Conservation (phyloP, 306 rosid species). For the Bauhinia variegata region DNA sequence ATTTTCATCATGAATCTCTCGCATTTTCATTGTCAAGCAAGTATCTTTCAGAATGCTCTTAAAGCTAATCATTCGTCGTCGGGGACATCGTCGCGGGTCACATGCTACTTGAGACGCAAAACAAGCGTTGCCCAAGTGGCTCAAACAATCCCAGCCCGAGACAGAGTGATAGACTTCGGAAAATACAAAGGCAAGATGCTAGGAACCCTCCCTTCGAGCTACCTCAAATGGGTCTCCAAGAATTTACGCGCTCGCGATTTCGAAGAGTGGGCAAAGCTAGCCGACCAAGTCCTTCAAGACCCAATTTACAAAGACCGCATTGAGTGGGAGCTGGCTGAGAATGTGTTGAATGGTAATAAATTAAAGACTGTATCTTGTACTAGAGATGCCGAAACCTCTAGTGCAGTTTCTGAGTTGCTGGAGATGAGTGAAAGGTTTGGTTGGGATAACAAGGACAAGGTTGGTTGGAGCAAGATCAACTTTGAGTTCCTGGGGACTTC, state of each 20-base stretch:
- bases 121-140: not conserved
- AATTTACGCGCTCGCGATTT: slow-evolving; percentile 54
- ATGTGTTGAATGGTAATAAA: slow-evolving; percentile 33
- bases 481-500: slow-evolving; percentile 75
- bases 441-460: slow-evolving; percentile 63
- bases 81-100: not conserved
- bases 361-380: not conserved
- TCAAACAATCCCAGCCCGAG: slow-evolving; percentile 42
- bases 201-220: slow-evolving; percentile 63
- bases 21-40: slow-evolving; percentile 27
- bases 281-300: slow-evolving; percentile 69
- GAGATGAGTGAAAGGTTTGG: slow-evolving; percentile 63
- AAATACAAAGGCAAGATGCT: slow-evolving; percentile 72
- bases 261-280: slow-evolving; percentile 61
- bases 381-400: not conserved
- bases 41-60: not conserved
- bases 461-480: slow-evolving; percentile 55
- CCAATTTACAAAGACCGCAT: slow-evolving; percentile 62
- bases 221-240: slow-evolving; percentile 69
- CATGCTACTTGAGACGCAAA: slow-evolving; percentile 41
- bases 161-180: slow-evolving; percentile 62
- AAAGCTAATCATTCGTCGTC: not conserved
- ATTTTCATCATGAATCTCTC: slow-evolving; percentile 31
- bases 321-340: slow-evolving; percentile 65
- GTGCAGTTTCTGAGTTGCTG: slow-evolving; percentile 40